Evolutionary conservation across 2,329 filamentous ascomycete genomes (phyloP).

Genomic region (Clonostachys sp.): DNA sequence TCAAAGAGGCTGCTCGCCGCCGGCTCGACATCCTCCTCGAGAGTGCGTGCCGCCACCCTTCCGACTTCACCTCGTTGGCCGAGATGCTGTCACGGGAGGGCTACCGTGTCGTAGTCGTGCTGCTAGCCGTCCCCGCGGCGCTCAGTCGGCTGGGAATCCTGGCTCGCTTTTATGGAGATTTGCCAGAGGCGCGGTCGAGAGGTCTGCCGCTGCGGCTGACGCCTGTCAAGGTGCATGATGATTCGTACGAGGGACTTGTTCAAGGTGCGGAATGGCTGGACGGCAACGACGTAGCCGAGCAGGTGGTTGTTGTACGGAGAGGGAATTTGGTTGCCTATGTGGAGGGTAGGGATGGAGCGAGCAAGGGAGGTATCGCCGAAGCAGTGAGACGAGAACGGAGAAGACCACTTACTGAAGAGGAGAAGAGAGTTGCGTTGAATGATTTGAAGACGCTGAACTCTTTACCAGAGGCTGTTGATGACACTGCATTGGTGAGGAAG

Average conservation of each 20-base stretch:
- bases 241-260: constrained; percentile 32
- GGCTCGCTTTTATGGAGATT: constrained; percentile 26
- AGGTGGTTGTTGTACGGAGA: constrained; percentile 31
- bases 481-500: neutral
- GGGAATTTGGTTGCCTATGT: constrained; percentile 25
- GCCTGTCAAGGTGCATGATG: constrained; percentile 37
- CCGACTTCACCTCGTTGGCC: constrained; percentile 31
- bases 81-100: constrained; percentile 20
- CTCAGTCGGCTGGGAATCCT: constrained; percentile 36
- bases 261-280: constrained; percentile 31
- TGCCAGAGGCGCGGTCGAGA: constrained; percentile 25
- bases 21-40: constrained; percentile 34
- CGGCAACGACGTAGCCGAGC: constrained; percentile 16
- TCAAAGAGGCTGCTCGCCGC: constrained; percentile 18
- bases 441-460: neutral
- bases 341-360: too few species aligned
- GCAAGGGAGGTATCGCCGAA: too few species aligned
- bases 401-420: neutral
- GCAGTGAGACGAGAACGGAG: neutral
- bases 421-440: neutral
- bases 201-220: constrained; percentile 33
- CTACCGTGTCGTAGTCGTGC: constrained; percentile 31
- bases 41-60: constrained; percentile 36
- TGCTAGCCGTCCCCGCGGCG: constrained; percentile 34
- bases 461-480: neutral